A percentile compares a stretch with the other conserved stretches of the same genome.
Conservation (phyloP, 208 protist genomes). For the Leishmania tarentolae region DNA sequence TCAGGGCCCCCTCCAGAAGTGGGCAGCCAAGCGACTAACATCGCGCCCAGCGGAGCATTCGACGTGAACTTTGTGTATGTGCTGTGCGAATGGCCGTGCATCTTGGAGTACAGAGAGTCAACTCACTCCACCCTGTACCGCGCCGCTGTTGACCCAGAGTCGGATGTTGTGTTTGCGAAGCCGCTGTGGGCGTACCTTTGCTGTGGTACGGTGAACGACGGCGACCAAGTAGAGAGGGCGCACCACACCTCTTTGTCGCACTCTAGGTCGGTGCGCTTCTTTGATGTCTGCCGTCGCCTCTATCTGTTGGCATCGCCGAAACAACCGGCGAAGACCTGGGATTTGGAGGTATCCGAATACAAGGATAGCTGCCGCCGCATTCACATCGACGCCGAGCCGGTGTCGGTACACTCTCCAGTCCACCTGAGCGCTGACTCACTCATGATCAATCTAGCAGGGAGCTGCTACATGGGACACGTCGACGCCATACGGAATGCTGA, state of each 20-base stretch:
- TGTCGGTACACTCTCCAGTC: slow-evolving; percentile 30
- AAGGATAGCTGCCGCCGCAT: slow-evolving; percentile 76
- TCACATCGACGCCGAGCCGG: slow-evolving; percentile 34
- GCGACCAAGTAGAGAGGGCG: slow-evolving; percentile 10
- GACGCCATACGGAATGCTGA: slow-evolving; percentile 20
- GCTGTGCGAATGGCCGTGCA: slow-evolving; percentile 54
- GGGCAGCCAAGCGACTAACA: slow-evolving; percentile 11
- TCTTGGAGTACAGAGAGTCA: slow-evolving; percentile 35
- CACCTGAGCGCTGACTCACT: slow-evolving; percentile 26
- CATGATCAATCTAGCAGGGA: slow-evolving; percentile 55
- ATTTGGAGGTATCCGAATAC: slow-evolving; percentile 70
- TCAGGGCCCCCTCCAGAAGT: slow-evolving; percentile 12
- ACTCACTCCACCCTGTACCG: slow-evolving; percentile 48
- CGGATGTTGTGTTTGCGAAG: slow-evolving; percentile 79
- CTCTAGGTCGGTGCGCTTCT: slow-evolving; percentile 47
- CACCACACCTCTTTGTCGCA: slow-evolving; percentile 6
- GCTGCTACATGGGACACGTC: slow-evolving; percentile 45
- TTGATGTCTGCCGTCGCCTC: slow-evolving; percentile 56
- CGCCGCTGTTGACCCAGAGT: slow-evolving; percentile 48
- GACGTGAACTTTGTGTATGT: slow-evolving; percentile 65
- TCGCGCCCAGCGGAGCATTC: slow-evolving; percentile 25
- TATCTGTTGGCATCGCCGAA: slow-evolving; percentile 55
- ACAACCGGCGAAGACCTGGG: slow-evolving; percentile 55
- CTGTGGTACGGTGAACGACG: slow-evolving; percentile 44
- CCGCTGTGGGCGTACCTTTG: slow-evolving; percentile 69